These are phyloP conservation scores for Lentinula sp. DNA, from an alignment of 768 basidiomycete genomes.

Conservation along the genomic window DNA sequence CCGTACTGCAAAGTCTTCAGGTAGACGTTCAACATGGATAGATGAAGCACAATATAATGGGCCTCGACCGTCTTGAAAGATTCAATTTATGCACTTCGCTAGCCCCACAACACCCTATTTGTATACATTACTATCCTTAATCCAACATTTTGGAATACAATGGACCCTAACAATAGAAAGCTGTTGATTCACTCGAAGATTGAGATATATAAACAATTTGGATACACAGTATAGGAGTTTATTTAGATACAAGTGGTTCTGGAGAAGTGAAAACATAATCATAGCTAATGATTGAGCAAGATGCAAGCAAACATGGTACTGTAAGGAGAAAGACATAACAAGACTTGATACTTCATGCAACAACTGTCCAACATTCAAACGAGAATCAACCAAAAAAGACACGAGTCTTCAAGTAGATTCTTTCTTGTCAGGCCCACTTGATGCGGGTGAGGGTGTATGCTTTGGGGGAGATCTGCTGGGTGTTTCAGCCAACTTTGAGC, in stretches of 20 bases:
- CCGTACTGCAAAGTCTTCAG: not conserved
- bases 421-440: constrained; percentile 6
- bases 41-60: not conserved
- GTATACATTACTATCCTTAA: too few species aligned
- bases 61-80: not conserved
- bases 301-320: not conserved
- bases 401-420: not conserved
- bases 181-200: too few species aligned
- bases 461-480: constrained; percentile 8
- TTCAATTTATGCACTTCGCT: too few species aligned
- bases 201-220: too few species aligned
- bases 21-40: not conserved
- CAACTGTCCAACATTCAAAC: not conserved
- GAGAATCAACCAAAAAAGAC: not conserved
- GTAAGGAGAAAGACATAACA: not conserved
- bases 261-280: too few species aligned
- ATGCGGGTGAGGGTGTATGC: constrained; percentile 6
- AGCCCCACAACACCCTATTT: too few species aligned
- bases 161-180: too few species aligned
- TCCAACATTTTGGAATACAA: too few species aligned
- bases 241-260: too few species aligned
- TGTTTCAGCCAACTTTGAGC: constrained; percentile 8
- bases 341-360: not conserved
- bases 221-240: too few species aligned
- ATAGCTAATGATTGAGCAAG: not conserved